phyloP scores from a whole-genome alignment of 441 rosid species.

The Rhodomyrtus psidioides region DNA sequence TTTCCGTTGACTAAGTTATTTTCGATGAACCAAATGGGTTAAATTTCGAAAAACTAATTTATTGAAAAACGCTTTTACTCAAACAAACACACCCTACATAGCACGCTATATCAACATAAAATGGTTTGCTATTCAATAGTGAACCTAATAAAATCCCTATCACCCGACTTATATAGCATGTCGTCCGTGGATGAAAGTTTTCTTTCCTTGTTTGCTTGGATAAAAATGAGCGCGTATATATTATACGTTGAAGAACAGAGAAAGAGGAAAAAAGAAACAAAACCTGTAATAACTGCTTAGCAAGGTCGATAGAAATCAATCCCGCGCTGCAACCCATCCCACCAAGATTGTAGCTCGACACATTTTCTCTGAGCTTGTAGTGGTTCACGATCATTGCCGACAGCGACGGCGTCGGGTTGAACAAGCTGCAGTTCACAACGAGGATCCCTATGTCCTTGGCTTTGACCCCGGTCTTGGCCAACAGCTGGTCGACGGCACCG shows the following conservation, averaged over 20 bases:
- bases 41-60: too few relatives aligned
- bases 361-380: slow-evolving; percentile 53
- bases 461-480: slow-evolving; percentile 46
- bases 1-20: too few relatives aligned
- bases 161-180: neutral
- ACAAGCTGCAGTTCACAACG: slow-evolving; percentile 58
- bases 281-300: slow-evolving; percentile 60
- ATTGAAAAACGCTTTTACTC: too few relatives aligned
- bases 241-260: neutral
- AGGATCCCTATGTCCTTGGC: slow-evolving; percentile 55
- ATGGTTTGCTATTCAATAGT: neutral
- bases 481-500: slow-evolving; percentile 49
- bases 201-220: neutral
- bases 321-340: slow-evolving; percentile 81
- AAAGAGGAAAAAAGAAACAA: neutral
- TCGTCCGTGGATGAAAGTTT: neutral
- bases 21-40: too few relatives aligned
- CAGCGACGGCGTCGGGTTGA: slow-evolving; percentile 55
- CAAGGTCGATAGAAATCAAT: slow-evolving; percentile 54
- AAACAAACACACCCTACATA: too few relatives aligned
- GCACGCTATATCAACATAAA: neutral
- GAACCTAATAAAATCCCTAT: neutral
- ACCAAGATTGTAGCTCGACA: slow-evolving; percentile 54
- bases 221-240: neutral
- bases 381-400: slow-evolving; percentile 54